Evolutionary conservation across 441 rosid species (phyloP).

Genomic region (Hura crepitans): DNA sequence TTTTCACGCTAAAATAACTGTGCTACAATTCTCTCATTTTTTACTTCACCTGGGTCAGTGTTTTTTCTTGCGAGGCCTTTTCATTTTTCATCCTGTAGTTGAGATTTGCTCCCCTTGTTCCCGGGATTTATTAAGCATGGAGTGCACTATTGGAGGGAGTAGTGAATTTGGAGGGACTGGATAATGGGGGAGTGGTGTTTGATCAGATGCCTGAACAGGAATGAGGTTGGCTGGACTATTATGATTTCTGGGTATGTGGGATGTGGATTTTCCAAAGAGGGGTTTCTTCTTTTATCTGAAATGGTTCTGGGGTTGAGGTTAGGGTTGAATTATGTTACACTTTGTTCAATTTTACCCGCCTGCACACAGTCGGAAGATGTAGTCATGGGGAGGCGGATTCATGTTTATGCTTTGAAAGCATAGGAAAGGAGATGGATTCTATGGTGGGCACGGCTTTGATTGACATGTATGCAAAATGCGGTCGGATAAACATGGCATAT

Average conservation of each 20-base stretch:
- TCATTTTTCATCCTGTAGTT: too few species aligned
- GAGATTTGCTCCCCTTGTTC: too few species aligned
- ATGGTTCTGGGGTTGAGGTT: constrained; percentile 40
- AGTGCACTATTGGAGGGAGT: constrained; percentile 51
- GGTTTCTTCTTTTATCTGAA: constrained; percentile 40
- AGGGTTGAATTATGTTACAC: constrained; percentile 45
- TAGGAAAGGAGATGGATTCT: constrained; percentile 43
- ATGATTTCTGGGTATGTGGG: constrained; percentile 64
- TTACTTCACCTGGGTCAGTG: too few species aligned
- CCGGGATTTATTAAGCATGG: too few species aligned
- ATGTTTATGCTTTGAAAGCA: constrained; percentile 55
- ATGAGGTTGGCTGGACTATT: constrained; percentile 69
- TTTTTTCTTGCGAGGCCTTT: too few species aligned
- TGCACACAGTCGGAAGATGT: constrained; percentile 67
- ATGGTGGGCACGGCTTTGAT: constrained; percentile 72
- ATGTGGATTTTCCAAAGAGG: constrained; percentile 51
- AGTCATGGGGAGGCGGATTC: constrained; percentile 64
- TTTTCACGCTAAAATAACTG: too few species aligned
- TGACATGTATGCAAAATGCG: constrained; percentile 86
- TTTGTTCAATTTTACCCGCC: constrained; percentile 65
- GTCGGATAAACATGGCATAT: constrained; percentile 46
- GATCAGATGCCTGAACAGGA: constrained; percentile 66
- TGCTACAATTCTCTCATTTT: too few species aligned
- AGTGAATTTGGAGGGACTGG: constrained; percentile 59
- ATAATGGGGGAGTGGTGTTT: constrained; percentile 52